Base-by-base conservation (phyloP, 2,329 filamentous ascomycete genomes). In the Conoideocrella luteorostrata region DNA sequence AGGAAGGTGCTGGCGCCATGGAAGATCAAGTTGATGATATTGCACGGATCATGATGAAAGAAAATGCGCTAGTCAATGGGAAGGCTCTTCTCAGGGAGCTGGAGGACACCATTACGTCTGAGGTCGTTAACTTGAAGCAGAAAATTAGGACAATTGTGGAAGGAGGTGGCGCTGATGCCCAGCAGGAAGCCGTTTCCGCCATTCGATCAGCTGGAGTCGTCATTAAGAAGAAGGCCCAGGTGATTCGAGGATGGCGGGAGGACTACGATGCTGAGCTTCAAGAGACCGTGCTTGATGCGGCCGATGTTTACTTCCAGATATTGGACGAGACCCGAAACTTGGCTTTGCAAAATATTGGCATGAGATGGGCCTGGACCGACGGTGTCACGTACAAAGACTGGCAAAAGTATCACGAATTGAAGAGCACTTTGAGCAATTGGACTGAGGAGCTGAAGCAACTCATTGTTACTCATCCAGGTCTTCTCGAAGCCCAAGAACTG, bases 381-480 rank as follows among this genome's bases (percentile, higher is more conserved):
- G 88, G 88, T 24, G 79, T 98, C 48, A 95, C 91, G 2, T 96
- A 98, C 72, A 90, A 94, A 63, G 89, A 98, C 62, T 98, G 93
- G 93, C 80, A 84, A 47, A 93, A 91, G 62, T 98, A 95, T 59
- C 89, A 97, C 62, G 80, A 86, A 47, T 72, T 98, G 46, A 94
- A 87, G 68, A 79, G 77, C 43, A 84, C 86, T 11, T 86, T 96
- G 41, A 82, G 84, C 38, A 80, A 88, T 56, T 96, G 91, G 89
- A 84, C 87, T 44, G 74, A 79, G 28, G 87, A 94, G 53, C 81
- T 98, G 38, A 82, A 88, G 59, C 73, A 81, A 46, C 77, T 90
- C 42, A 86, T 88, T 30, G 76, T 84, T 47, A 75, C 80, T 4
- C 86, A 96, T 59, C 78, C 84, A 7, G 81, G 78, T 21, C 72